Conservation (phyloP, 768 basidiomycete species). For the Boletellus sp. region DNA sequence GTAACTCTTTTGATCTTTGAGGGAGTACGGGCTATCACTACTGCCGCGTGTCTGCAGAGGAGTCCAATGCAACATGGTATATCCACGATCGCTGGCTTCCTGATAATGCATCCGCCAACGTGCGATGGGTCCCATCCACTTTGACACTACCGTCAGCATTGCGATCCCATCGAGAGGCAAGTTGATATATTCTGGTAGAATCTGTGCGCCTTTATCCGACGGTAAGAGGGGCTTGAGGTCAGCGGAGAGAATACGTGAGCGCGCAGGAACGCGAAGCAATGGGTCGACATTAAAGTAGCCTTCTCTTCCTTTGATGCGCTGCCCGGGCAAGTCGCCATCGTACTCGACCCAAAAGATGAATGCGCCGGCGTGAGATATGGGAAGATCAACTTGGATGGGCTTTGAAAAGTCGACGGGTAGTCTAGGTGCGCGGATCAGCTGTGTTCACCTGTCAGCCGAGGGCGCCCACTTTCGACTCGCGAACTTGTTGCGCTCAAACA, state of each 20-base stretch:
- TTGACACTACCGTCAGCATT: slow-evolving; percentile 88
- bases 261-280: slow-evolving; percentile 68
- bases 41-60: slow-evolving; percentile 90
- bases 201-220: slow-evolving; percentile 46
- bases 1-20: slow-evolving; percentile 81
- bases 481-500: slow-evolving; percentile 72
- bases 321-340: slow-evolving; percentile 53
- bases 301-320: slow-evolving; percentile 75
- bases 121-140: slow-evolving; percentile 91
- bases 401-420: slow-evolving; percentile 85
- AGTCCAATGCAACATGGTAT: slow-evolving; percentile 98
- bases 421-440: slow-evolving; percentile 39
- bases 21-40: slow-evolving; percentile 91
- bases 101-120: slow-evolving; percentile 78
- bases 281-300: slow-evolving; percentile 98
- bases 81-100: slow-evolving; percentile 85
- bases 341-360: slow-evolving; percentile 96
- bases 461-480: slow-evolving; percentile 66
- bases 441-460: neutral
- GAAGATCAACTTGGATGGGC: slow-evolving; percentile 89
- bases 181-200: slow-evolving; percentile 53
- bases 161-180: slow-evolving; percentile 85
- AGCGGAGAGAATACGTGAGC: slow-evolving; percentile 67
- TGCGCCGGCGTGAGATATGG: slow-evolving; percentile 94
- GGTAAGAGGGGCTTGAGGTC: slow-evolving; percentile 51